Evolutionary conservation across 345 rosid species (phyloP).

Genomic region (Anastatica hierochuntica): DNA sequence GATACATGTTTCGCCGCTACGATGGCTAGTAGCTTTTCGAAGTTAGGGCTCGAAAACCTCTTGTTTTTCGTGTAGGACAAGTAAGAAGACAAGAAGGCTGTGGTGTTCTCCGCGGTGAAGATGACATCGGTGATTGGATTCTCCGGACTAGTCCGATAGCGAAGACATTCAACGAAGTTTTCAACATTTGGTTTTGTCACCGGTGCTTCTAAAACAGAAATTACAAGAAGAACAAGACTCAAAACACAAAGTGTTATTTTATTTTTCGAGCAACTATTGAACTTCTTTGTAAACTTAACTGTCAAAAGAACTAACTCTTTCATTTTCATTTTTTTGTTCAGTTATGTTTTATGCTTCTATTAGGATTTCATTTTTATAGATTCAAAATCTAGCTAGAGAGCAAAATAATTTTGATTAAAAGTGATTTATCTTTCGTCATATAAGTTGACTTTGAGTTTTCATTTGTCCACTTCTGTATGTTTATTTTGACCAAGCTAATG

Average conservation of each 20-base stretch:
- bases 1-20: conserved; percentile 19
- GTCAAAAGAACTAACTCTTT: no score
- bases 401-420: no score
- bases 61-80: conserved; percentile 19
- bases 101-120: conserved; percentile 5
- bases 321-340: no score
- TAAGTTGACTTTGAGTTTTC: no score
- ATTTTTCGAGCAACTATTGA: no score
- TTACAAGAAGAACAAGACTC: conserved; percentile 3
- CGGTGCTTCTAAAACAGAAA: conserved; percentile 1
- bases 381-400: no score
- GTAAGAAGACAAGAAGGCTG: conserved; percentile 17
- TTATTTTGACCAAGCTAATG: no score
- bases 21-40: conserved; percentile 11
- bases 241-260: conserved; percentile 2
- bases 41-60: conserved; percentile 13
- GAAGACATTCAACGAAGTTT: conserved; percentile 14
- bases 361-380: no score
- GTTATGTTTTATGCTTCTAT: no score
- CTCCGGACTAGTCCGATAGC: background rate
- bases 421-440: no score
- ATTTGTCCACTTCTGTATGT: no score
- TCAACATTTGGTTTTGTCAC: background rate
- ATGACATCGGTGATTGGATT: conserved; percentile 14
- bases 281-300: no score